Evolutionary conservation across 139 green algal species (phyloP).

Genomic region (Monoraphidium neglectum): DNA sequence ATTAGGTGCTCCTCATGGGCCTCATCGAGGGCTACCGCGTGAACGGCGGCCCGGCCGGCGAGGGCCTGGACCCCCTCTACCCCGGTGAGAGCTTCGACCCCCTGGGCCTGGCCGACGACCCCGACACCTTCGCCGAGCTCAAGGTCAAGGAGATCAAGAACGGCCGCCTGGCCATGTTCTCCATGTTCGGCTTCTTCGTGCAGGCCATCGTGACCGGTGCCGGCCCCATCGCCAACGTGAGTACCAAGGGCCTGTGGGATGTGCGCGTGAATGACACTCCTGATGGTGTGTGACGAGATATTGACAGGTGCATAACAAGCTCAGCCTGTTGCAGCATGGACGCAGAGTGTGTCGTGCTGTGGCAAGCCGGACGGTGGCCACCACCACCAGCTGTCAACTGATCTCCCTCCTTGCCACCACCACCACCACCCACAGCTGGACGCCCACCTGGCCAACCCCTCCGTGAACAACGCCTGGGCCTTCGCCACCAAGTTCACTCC

Average conservation of each 20-base stretch:
- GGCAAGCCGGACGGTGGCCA: no score
- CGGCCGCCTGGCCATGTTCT: conserved; percentile 60
- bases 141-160: conserved; percentile 97
- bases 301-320: no score
- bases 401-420: no score
- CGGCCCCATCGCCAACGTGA: conserved; percentile 60
- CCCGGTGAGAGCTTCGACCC: conserved; percentile 85
- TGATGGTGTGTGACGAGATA: no score
- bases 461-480: conserved; percentile 66
- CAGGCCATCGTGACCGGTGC: conserved; percentile 83
- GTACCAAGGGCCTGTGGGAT: no score
- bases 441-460: conserved; percentile 80
- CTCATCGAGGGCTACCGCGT: conserved; percentile 84
- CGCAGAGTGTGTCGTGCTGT: no score
- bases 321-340: no score
- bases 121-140: conserved; percentile 68
- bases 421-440: conserved; percentile 55
- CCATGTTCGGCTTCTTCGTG: conserved; percentile 56
- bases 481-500: conserved; percentile 33
- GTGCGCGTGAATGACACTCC: no score
- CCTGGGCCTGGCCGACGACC: conserved; percentile 89
- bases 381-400: no score
- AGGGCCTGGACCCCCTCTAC: conserved; percentile 78
- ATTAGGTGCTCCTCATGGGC: conserved; percentile 91
- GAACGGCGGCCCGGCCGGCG: conserved; percentile 70